These are phyloP conservation scores for Solanum pennellii DNA, from an alignment of 257 asterid species.

Conservation along the genomic window DNA sequence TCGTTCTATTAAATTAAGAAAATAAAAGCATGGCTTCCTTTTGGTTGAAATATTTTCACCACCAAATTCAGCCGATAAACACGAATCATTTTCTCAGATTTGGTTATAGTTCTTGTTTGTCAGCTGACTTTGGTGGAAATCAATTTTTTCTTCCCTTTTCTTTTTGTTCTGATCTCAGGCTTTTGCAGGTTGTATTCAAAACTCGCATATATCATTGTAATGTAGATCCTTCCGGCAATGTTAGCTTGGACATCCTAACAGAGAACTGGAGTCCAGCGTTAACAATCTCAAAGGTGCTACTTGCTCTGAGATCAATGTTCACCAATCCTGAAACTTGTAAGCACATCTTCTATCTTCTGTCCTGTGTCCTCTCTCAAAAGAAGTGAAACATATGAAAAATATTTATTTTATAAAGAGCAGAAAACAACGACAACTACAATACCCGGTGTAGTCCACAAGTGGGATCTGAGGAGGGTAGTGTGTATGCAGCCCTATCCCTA, in stretches of 20 bases:
- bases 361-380: neutral
- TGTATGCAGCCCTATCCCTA: neutral
- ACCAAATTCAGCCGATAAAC: neutral
- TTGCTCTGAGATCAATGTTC: conserved; percentile 75
- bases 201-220: conserved; percentile 89
- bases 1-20: neutral
- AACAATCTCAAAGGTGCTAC: conserved; percentile 74
- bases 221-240: conserved; percentile 67
- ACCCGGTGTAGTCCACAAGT: neutral
- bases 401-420: neutral
- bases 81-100: neutral
- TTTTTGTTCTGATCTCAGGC: conserved; percentile 31
- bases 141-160: neutral
- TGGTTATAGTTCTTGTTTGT: neutral
- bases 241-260: conserved; percentile 76
- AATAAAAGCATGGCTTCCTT: neutral
- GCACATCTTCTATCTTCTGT: conserved; percentile 5
- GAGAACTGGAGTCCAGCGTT: conserved; percentile 97
- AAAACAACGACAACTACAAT: neutral
- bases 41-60: neutral
- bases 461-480: neutral
- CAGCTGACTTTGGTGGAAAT: neutral
- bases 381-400: neutral
- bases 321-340: conserved; percentile 66
- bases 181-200: conserved; percentile 76